phyloP scores from a whole-genome alignment of 352 stramenopile species.

The Pythium diclinum region DNA sequence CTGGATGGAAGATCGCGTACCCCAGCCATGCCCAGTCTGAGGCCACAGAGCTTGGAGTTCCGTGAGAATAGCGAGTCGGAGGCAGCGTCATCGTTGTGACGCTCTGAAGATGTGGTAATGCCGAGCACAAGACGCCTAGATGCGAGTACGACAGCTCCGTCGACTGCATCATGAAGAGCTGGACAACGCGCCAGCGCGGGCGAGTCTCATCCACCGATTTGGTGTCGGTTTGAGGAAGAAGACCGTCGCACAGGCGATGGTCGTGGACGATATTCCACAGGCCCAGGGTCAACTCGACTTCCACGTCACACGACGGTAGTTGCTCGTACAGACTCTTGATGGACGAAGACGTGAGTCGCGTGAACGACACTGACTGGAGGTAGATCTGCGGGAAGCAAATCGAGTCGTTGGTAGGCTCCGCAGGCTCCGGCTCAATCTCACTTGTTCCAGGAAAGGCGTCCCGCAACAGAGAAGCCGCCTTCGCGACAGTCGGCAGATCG shows the following conservation, averaged over 20 bases:
- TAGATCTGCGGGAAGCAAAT: background rate
- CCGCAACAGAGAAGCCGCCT: background rate
- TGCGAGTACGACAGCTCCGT: background rate
- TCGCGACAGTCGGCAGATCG: background rate
- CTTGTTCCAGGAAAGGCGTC: background rate
- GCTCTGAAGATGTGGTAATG: background rate
- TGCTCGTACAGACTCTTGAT: background rate
- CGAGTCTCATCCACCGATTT: background rate
- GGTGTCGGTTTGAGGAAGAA: background rate
- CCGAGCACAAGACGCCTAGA: background rate
- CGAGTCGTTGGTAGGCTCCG: background rate
- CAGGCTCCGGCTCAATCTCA: background rate
- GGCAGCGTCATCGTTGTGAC: background rate
- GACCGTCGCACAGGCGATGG: background rate
- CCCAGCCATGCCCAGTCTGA: background rate
- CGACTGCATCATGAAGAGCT: background rate
- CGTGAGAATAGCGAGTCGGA: too few species aligned
- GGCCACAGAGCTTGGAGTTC: background rate
- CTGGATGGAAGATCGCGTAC: background rate
- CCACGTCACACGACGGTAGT: background rate
- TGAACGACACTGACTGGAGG: background rate
- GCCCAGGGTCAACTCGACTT: background rate
- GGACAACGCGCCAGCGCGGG: background rate
- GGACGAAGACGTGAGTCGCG: background rate
- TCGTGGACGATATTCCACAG: background rate